phyloP scores from a whole-genome alignment of 257 asterid species.

The Primulina eburnea region DNA sequence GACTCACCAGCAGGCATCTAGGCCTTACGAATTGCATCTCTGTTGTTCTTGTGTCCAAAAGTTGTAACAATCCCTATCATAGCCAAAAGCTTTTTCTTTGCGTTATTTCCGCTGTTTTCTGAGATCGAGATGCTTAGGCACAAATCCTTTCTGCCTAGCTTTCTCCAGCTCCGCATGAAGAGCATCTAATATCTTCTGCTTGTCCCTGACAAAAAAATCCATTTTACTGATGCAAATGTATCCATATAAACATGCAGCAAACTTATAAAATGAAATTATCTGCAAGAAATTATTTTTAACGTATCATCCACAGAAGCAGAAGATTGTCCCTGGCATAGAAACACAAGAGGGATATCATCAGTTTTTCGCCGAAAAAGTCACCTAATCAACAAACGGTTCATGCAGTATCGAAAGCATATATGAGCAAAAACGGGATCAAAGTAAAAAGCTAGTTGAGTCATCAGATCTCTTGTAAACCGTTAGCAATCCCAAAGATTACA shows the following conservation, averaged over 20 bases:
- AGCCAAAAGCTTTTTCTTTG: constrained; percentile 67
- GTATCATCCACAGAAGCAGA: constrained; percentile 78
- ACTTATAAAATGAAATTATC: constrained; percentile 38
- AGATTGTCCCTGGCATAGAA: constrained; percentile 58
- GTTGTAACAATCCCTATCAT: constrained; percentile 70
- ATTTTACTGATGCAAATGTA: constrained; percentile 16
- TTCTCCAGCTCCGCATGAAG: constrained; percentile 67
- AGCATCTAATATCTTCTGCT: constrained; percentile 59
- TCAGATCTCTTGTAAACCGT: constrained; percentile 17
- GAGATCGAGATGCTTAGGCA: constrained; percentile 40
- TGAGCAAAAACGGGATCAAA: neutral
- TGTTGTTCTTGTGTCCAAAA: constrained; percentile 70
- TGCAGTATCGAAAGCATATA: constrained; percentile 13
- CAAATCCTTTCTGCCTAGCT: constrained; percentile 77
- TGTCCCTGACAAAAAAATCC: constrained; percentile 58
- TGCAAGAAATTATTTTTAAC: constrained; percentile 70
- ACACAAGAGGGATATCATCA: constrained; percentile 18
- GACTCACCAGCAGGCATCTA: constrained; percentile 78
- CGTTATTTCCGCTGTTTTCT: constrained; percentile 37
- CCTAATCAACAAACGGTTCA: neutral
- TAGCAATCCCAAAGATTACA: neutral
- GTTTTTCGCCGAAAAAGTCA: constrained; percentile 4
- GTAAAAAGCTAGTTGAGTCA: neutral
- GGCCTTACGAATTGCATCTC: constrained; percentile 90
- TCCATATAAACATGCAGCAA: constrained; percentile 15